A percentile compares a stretch with the other conserved stretches of the same genome.
These are phyloP conservation scores for Pyrenophora teres DNA, from an alignment of 2,329 filamentous ascomycete genomes.

Conservation along the genomic window DNA sequence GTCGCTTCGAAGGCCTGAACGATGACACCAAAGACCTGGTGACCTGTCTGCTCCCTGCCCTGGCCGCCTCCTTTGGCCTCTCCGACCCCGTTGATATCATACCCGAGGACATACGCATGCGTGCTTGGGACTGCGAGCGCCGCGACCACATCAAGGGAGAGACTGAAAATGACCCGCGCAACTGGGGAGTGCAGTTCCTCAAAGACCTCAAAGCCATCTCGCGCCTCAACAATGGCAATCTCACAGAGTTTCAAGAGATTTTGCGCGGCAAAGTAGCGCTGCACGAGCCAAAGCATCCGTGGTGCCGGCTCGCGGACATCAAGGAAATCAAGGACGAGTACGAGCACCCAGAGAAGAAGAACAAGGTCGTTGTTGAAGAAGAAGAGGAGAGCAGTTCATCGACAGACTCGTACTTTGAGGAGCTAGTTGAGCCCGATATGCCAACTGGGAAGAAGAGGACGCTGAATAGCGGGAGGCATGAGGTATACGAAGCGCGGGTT, in stretches of 20 bases:
- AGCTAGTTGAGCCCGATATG: constrained; percentile 33
- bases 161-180: constrained; percentile 42
- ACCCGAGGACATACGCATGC: constrained; percentile 45
- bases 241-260: constrained; percentile 33
- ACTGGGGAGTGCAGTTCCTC: constrained; percentile 47
- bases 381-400: constrained; percentile 26
- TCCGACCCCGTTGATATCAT: constrained; percentile 34
- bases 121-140: constrained; percentile 43
- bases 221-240: constrained; percentile 32
- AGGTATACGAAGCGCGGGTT: constrained; percentile 38
- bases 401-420: constrained; percentile 37
- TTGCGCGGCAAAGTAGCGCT: constrained; percentile 31
- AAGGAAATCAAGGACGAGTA: constrained; percentile 39
- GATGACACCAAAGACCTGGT: constrained; percentile 39
- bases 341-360: constrained; percentile 26
- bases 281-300: constrained; percentile 38
- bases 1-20: constrained; percentile 41
- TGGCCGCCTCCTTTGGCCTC: constrained; percentile 34
- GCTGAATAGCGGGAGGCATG: constrained; percentile 23
- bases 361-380: constrained; percentile 11
- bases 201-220: constrained; percentile 41
- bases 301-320: constrained; percentile 38
- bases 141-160: constrained; percentile 42
- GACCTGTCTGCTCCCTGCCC: constrained; percentile 36
- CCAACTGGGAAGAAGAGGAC: constrained; percentile 25